Evolutionary conservation across 2,329 filamentous ascomycete species (phyloP).

Genomic region (Stagonosporopsis cucurbitacearum): DNA sequence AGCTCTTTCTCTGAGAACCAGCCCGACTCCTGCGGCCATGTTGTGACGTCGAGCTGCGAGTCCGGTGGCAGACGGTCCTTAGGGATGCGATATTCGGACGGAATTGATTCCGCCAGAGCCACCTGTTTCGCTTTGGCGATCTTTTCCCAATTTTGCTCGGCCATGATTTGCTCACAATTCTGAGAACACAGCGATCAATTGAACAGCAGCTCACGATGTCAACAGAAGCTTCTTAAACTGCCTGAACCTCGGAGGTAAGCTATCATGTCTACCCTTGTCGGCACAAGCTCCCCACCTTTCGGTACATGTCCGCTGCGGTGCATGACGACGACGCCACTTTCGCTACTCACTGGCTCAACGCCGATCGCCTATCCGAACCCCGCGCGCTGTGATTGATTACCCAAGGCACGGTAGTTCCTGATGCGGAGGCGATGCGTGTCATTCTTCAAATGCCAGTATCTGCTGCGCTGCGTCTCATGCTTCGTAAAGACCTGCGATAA

Average conservation of each 20-base stretch:
- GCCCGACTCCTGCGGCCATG: conserved; percentile 62
- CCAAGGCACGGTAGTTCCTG: neutral
- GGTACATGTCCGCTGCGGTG: conserved; percentile 22
- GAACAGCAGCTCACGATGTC: conserved; percentile 1
- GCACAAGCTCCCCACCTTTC: conserved; percentile 31
- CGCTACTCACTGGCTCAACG: conserved; percentile 8
- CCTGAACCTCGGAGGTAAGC: conserved; percentile 17
- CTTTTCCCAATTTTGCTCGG: conserved; percentile 51
- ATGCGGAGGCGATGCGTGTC: neutral
- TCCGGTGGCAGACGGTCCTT: conserved; percentile 60
- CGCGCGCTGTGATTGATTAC: conserved; percentile 18
- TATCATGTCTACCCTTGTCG: conserved; percentile 12
- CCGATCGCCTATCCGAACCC: conserved; percentile 21
- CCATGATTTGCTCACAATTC: conserved; percentile 20
- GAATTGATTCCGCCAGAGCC: conserved; percentile 59
- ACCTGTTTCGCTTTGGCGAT: conserved; percentile 54
- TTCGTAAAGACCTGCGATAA: conserved; percentile 18
- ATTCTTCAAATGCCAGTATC: neutral
- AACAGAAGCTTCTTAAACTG: conserved; percentile 4
- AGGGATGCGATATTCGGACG: conserved; percentile 64
- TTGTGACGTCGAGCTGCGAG: conserved; percentile 62
- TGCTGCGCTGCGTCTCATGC: neutral
- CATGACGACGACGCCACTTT: conserved; percentile 17
- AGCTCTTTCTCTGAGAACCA: conserved; percentile 64
- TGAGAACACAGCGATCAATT: conserved; percentile 1